These are phyloP conservation scores for Nigrospora oryzae DNA, from an alignment of 2,329 filamentous ascomycete species.

Conservation along the genomic window DNA sequence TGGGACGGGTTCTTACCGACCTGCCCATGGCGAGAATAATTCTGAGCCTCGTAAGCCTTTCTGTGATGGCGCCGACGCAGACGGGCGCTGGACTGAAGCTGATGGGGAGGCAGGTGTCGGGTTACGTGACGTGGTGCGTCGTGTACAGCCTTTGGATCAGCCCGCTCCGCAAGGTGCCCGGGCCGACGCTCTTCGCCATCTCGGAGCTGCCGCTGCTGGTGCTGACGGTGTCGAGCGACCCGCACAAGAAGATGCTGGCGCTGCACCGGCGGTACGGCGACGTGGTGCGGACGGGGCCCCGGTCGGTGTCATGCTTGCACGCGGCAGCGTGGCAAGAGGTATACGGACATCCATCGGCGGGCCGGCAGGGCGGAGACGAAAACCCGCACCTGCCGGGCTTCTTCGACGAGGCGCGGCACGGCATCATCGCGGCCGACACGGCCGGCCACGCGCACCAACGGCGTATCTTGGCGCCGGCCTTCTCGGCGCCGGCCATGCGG, in stretches of 20 bases:
- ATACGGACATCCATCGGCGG: not conserved
- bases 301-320: not conserved
- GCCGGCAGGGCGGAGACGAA: not conserved
- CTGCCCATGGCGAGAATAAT: too few species aligned
- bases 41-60: too few species aligned
- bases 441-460: not conserved
- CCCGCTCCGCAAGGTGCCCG: not conserved
- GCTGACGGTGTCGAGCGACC: not conserved
- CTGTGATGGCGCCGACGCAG: too few species aligned
- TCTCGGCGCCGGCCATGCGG: not conserved
- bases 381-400: not conserved
- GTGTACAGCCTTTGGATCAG: not conserved
- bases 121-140: not conserved
- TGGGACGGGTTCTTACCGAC: too few species aligned
- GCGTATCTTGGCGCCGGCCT: not conserved
- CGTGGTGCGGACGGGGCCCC: not conserved
- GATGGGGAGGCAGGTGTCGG: too few species aligned
- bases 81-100: too few species aligned
- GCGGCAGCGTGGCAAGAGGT: not conserved
- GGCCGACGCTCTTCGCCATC: not conserved
- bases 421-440: not conserved
- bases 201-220: not conserved
- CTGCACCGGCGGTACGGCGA: not conserved
- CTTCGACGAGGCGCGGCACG: not conserved
- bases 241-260: not conserved